A percentile compares a stretch with the other conserved stretches of the same genome.
Evolutionary conservation across 306 rosid species (phyloP).

Genomic region (Geum urbanum): DNA sequence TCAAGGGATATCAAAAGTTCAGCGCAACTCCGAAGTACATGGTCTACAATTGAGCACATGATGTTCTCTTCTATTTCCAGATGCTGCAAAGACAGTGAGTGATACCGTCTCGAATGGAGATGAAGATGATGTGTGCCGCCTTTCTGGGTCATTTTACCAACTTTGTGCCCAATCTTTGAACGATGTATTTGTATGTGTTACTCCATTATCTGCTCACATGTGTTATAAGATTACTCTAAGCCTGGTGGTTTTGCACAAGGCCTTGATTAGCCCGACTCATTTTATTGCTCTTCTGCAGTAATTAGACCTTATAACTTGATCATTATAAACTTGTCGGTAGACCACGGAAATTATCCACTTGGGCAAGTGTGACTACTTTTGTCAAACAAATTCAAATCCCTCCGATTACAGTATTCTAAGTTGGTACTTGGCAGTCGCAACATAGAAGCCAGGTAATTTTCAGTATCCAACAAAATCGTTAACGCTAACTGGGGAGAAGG

Average conservation of each 20-base stretch:
- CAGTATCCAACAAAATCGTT: too few species aligned
- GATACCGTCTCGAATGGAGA: slow-evolving; percentile 15
- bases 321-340: neutral
- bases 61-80: neutral
- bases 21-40: slow-evolving; percentile 98
- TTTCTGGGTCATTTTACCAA: slow-evolving; percentile 18
- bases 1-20: slow-evolving; percentile 97
- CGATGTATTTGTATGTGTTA: slow-evolving; percentile 15
- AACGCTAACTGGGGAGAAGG: too few species aligned
- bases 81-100: neutral
- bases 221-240: neutral
- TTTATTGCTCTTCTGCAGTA: neutral
- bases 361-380: too few species aligned
- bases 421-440: too few species aligned
- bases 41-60: slow-evolving; percentile 78
- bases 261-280: neutral
- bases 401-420: too few species aligned
- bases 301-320: too few species aligned
- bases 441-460: too few species aligned
- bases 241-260: neutral
- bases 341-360: too few species aligned
- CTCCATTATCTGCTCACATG: neutral
- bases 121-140: slow-evolving; percentile 12
- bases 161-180: slow-evolving; percentile 8
- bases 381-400: too few species aligned